Percentiles rank a stretch among this genome's conserved stretches.
These are phyloP conservation scores for Septoria petroselini DNA, from an alignment of 2,329 filamentous ascomycete genomes.

Conservation along the genomic window DNA sequence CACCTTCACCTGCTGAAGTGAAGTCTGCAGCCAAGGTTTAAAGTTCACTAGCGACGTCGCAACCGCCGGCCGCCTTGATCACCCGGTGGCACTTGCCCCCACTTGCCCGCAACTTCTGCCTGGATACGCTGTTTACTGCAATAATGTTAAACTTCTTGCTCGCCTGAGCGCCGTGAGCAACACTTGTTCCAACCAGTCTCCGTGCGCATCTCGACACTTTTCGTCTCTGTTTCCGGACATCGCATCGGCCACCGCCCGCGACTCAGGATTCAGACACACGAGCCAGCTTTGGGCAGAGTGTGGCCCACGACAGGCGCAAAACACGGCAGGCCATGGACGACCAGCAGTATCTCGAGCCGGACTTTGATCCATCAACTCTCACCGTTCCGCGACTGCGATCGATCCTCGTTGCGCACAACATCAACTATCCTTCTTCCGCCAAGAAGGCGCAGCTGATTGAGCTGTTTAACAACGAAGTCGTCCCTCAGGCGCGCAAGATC, in stretches of 20 bases:
- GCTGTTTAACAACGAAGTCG: conserved; percentile 74
- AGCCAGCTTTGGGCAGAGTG: neutral
- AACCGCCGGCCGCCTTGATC: conserved; percentile 6
- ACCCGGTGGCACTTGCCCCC: conserved; percentile 3
- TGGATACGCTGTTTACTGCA: conserved; percentile 4
- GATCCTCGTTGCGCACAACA: conserved; percentile 83
- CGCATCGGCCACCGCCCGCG: neutral
- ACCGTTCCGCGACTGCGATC: conserved; percentile 86
- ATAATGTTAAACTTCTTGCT: conserved; percentile 1
- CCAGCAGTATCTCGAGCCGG: conserved; percentile 78
- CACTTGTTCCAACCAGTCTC: conserved; percentile 5
- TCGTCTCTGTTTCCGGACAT: neutral
- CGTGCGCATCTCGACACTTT: neutral
- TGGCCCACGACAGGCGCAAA: conserved; percentile 2
- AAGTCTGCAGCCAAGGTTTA: neutral
- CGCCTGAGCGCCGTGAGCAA: neutral
- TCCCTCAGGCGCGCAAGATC: conserved; percentile 74
- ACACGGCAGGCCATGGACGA: conserved; percentile 50
- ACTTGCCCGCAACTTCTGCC: conserved; percentile 1
- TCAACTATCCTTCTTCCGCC: conserved; percentile 80
- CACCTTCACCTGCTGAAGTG: no score
- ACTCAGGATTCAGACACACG: neutral
- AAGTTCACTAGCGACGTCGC: conserved; percentile 9
- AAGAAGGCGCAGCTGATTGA: conserved; percentile 88
- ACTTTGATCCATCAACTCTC: conserved; percentile 77